These are phyloP conservation scores for Ceratocystis alfenasii DNA, from an alignment of 2,329 filamentous ascomycete species.

Conservation along the genomic window DNA sequence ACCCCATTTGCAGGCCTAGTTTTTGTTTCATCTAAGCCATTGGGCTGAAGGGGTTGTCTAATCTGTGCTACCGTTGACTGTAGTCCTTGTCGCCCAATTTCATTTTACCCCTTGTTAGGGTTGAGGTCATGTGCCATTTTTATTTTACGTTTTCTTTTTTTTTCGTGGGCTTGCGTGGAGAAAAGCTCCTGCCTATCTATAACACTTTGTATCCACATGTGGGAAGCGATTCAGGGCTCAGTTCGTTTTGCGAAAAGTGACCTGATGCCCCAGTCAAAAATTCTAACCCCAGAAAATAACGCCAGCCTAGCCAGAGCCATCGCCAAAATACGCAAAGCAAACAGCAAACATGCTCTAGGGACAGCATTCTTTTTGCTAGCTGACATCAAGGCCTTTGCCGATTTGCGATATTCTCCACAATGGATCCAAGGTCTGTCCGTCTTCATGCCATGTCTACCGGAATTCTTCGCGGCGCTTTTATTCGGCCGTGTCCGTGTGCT, in stretches of 20 bases:
- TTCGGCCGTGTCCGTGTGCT: conserved; percentile 7
- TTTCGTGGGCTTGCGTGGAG: background rate
- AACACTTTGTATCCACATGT: too few relatives aligned
- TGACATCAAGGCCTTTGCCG: background rate
- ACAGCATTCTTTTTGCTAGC: background rate
- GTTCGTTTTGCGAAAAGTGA: background rate
- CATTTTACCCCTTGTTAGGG: background rate
- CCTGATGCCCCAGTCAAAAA: background rate
- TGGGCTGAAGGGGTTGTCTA: background rate
- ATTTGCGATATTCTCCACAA: background rate
- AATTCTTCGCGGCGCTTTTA: conserved; percentile 3
- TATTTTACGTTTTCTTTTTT: background rate
- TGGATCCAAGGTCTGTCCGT: conserved; percentile 4
- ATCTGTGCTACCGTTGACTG: background rate
- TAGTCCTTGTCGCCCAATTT: background rate
- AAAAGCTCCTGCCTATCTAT: background rate
- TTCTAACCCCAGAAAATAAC: background rate
- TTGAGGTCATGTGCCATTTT: background rate
- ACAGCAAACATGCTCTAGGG: background rate
- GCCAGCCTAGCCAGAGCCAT: background rate
- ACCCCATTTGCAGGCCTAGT: background rate
- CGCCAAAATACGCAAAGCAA: background rate
- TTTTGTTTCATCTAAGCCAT: background rate
- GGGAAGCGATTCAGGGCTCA: too few relatives aligned
- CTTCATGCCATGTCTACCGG: conserved; percentile 1